Evolutionary conservation across 2,329 filamentous ascomycete genomes (phyloP), one percentile per base, ranked within the genome.

Genomic region (Clonostachys rhizophaga): DNA sequence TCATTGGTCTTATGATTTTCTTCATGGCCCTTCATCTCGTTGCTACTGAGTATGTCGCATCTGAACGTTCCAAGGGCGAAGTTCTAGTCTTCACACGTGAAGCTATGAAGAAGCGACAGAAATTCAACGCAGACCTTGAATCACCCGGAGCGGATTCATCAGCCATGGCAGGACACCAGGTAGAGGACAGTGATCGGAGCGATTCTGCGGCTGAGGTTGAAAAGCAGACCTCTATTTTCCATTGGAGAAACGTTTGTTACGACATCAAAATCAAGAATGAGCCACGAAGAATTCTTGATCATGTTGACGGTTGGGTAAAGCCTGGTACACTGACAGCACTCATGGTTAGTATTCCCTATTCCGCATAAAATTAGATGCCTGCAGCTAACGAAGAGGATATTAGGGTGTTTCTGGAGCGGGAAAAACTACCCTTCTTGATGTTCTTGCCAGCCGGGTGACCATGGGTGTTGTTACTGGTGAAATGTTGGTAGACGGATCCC

Each of bases 381-480:
- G 24, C 16, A 16, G 16, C 24, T 30, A 30, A 30, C 24, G 16
- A 16, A 10, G 24, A 30, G 24, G 10, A 30, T 30, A 9, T 14
- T 14, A 42, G 41, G 59, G 59, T 67, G 87, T 90, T 6, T 89
- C 86, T 13, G 89, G 90, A 55, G 90, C 90, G 13, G 90, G 90
- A 42, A 95, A 95, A 64, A 95, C 90, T 0, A 95, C 90, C 0
- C 75, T 95, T 8, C 72, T 95, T 20, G 88, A 95, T 65, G 87
- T 87, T 14, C 74, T 95, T 45, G 90, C 90, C 33, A 87, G 86
- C 47, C 85, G 90, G 59, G 86, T 86, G 6, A 90, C 86, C 1
- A 91, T 91, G 81, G 90, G 90, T 61, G 84, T 94, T 16, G 87
- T 95, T 35, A 81, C 78, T 2, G 90, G 90, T 46, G 84, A 91